Base-by-base conservation (phyloP, 768 basidiomycete species). In the Pleurotus eryngii region DNA sequence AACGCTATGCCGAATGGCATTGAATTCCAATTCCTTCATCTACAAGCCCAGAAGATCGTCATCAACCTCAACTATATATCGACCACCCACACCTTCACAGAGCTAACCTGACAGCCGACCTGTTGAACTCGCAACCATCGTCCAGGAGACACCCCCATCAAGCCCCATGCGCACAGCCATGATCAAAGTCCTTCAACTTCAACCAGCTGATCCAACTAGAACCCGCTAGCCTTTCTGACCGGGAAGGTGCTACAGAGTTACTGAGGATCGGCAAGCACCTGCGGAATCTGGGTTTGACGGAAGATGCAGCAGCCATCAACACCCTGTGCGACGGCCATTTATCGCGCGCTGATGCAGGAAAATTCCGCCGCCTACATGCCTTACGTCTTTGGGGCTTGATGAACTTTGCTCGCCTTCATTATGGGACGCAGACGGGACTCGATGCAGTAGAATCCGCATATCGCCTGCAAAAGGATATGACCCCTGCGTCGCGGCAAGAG, bases 311-410 rank as follows among this genome's bases (percentile, higher is more conserved):
- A 17, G 51, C 51, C 15, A 22, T 54, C 38, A 24, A 54, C 38
- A 42, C 37, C 37, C 15, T 54, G 51, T 17, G 37, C 51, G 2
- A 54, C 42, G 7, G 38, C 38, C 15, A 54, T 54, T 39, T 54
- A 54, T 24, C 51, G 39, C n/a, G 22, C 51, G 4, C 39, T 54
- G n/a, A 54, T 42, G 22, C 22, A 39, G 15, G 30, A 42, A 12
- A 20, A 54, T 15, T 17, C 51, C 14, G 14, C n/a, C 42, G 20
- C 11, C 5, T 54, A 39, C 37, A 54, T 54, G 37, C 51, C 37
- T 5, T 54, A 39, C 9, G 51, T 54, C 42, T 37, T 54, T 54
- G 51, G 51, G 51, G 51, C 12, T 42, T 54, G 51, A 11, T 42
- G 30, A 54, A 40, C 26, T 6, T 39, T 17, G 51, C 37, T 4